Conservation (phyloP, 495 filamentous ascomycete species). For the Xylaria intraflava region DNA sequence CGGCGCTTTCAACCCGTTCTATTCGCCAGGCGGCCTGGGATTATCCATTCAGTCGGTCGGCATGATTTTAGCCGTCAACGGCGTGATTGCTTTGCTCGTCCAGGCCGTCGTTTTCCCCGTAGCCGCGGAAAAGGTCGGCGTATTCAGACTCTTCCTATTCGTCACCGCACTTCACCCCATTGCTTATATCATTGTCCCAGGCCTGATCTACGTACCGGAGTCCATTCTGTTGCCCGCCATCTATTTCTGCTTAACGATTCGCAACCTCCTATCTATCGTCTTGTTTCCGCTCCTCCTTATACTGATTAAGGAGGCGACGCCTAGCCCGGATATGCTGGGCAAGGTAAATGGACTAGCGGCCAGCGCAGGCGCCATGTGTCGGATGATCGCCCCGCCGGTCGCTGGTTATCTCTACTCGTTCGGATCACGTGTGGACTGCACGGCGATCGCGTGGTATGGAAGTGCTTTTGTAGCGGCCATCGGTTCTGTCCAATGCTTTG, state of each 20-base stretch:
- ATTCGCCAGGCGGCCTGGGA: slow-evolving; percentile 68
- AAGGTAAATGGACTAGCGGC: slow-evolving; percentile 79
- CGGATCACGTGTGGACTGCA: slow-evolving; percentile 59
- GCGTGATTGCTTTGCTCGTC: slow-evolving; percentile 69
- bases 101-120: slow-evolving; percentile 71
- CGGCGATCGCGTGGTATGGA: slow-evolving; percentile 72
- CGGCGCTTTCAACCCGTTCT: slow-evolving; percentile 35
- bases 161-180: slow-evolving; percentile 72
- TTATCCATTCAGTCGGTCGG: slow-evolving; percentile 67
- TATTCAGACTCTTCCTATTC: slow-evolving; percentile 65
- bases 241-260: slow-evolving; percentile 61
- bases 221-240: slow-evolving; percentile 58
- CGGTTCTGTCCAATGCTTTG: slow-evolving; percentile 63
- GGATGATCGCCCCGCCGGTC: slow-evolving; percentile 69
- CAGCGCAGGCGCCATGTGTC: slow-evolving; percentile 67
- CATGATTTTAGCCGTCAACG: slow-evolving; percentile 73
- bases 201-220: slow-evolving; percentile 55
- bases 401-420: slow-evolving; percentile 69
- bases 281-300: slow-evolving; percentile 75
- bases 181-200: slow-evolving; percentile 68
- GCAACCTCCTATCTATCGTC: slow-evolving; percentile 71
- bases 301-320: slow-evolving; percentile 76
- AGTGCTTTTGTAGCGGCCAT: slow-evolving; percentile 62
- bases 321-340: slow-evolving; percentile 58
- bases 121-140: slow-evolving; percentile 61